Base-by-base conservation (phyloP, 164 flowering plant genomes). In the Chimonanthus praecox region DNA sequence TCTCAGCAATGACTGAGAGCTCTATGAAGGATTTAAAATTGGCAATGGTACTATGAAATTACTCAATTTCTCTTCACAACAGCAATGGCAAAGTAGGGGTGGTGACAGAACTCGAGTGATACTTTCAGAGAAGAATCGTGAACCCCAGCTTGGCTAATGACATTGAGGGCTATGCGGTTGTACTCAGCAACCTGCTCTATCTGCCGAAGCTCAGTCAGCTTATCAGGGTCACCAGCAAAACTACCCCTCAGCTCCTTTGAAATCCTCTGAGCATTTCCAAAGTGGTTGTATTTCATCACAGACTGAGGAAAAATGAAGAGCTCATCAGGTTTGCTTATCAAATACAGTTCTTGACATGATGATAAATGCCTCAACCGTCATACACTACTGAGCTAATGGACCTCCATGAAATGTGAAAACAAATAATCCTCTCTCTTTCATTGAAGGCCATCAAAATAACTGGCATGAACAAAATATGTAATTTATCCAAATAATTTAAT, bases 111-210 rank as follows among this genome's bases (percentile, higher is more conserved):
- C 80, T 90, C 97, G 43, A 96, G 87, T 47, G 89, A 83, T 13
- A 92, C 87, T 80, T 89, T 94, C 7, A 96, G 90, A 1, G 94
- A 83, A 2, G 88, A 87, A 77, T 96, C 98, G 20, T 78, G 74
- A 69, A 80, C 77, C 67, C 94, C 97, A 46, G 83, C 81, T 70
- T 83, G 86, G 73, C 79, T 81, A 63, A 96, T 82, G 58, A 95
- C 84, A 75, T 89, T 94, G 4, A 96, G 81, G 58, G 98, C 99
- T 20, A 92, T 80, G 64, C 83, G 78, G 74, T 94, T 94, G 80
- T 84, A 97, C 81, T 96, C 99, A 18, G 98, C 97, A 13, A 94
- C 96, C 76, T 87, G 98, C 78, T 96, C 99, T 49, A 96, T 74
- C 66, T 77, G 81, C 47, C 87, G 84, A 43, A 96, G 88, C 83